Evolutionary conservation across 2,329 filamentous ascomycete species (phyloP).

Genomic region (Fusarium setosum): DNA sequence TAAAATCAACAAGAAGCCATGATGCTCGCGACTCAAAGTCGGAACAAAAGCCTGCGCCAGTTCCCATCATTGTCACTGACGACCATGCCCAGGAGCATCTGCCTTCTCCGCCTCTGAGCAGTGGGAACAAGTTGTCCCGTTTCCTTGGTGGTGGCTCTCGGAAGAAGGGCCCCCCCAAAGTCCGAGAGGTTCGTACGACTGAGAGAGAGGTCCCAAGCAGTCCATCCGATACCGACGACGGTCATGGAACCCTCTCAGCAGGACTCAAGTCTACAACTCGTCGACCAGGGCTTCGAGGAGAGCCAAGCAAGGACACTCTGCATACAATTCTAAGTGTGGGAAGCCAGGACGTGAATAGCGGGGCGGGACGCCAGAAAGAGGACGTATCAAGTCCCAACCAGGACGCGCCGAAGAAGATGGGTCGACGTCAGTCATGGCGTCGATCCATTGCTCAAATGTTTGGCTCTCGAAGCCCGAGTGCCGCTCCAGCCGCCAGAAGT

Average conservation of each 20-base stretch:
- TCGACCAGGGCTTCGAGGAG: slow-evolving; percentile 50
- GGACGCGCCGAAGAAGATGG: slow-evolving; percentile 12
- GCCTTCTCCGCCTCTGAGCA: background rate
- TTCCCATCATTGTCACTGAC: slow-evolving; percentile 16
- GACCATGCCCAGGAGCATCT: background rate
- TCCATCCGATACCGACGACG: slow-evolving; percentile 17
- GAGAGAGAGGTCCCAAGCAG: slow-evolving; percentile 45
- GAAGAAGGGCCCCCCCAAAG: slow-evolving; percentile 35
- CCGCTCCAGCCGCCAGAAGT: slow-evolving; percentile 5
- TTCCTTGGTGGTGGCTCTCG: slow-evolving; percentile 32
- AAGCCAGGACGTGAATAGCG: slow-evolving; percentile 50
- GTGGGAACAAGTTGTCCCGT: slow-evolving; percentile 29
- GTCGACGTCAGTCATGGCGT: slow-evolving; percentile 32
- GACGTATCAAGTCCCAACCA: background rate
- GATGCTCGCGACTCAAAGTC: slow-evolving; percentile 26
- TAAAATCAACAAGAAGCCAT: slow-evolving; percentile 29
- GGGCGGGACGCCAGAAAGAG: slow-evolving; percentile 14
- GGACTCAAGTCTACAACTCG: slow-evolving; percentile 48
- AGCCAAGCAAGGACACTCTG: slow-evolving; percentile 59
- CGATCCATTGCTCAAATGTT: slow-evolving; percentile 31
- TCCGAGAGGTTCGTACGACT: slow-evolving; percentile 8
- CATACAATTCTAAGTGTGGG: slow-evolving; percentile 64
- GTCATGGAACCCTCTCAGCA: slow-evolving; percentile 5
- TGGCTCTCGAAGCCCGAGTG: slow-evolving; percentile 24
- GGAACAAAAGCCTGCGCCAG: slow-evolving; percentile 10